Conservation (phyloP, 2,329 filamentous ascomycete species). For the Pyrenochaeta sp. region DNA sequence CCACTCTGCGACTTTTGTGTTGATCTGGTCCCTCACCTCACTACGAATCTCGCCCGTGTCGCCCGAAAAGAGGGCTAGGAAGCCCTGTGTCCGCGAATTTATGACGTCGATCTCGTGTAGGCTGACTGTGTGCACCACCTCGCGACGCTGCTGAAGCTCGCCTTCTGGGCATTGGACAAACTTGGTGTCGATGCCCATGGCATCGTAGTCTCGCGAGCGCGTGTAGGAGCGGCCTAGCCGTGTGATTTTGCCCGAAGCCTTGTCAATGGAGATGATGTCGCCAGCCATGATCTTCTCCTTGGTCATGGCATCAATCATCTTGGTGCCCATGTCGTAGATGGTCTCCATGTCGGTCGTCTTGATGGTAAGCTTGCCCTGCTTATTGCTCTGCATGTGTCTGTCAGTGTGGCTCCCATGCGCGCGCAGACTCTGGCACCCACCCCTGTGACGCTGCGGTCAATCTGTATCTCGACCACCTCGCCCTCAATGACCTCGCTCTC, state of each 20-base stretch:
- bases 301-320: conserved; percentile 99
- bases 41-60: conserved; percentile 98
- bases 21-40: conserved; percentile 98
- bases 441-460: conserved; percentile 94
- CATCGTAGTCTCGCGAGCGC: conserved; percentile 95
- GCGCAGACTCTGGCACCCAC: conserved; percentile 48
- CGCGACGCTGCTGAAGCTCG: conserved; percentile 95
- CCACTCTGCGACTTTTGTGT: conserved; percentile 98
- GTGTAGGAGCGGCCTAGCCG: conserved; percentile 96
- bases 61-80: conserved; percentile 94
- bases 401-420: conserved; percentile 16
- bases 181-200: conserved; percentile 98
- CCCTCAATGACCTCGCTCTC: conserved; percentile 99
- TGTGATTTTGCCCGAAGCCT: conserved; percentile 96
- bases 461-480: conserved; percentile 98
- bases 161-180: conserved; percentile 98
- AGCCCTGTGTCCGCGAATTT: conserved; percentile 98
- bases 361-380: conserved; percentile 98
- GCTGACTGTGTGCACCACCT: conserved; percentile 95
- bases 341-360: conserved; percentile 99
- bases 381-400: conserved; percentile 70
- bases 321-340: conserved; percentile 98
- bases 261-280: conserved; percentile 98
- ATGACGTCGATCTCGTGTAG: conserved; percentile 99
- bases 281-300: conserved; percentile 99